Conservation (phyloP, 495 filamentous ascomycete species). For the Thermothielavioides terrestris region DNA sequence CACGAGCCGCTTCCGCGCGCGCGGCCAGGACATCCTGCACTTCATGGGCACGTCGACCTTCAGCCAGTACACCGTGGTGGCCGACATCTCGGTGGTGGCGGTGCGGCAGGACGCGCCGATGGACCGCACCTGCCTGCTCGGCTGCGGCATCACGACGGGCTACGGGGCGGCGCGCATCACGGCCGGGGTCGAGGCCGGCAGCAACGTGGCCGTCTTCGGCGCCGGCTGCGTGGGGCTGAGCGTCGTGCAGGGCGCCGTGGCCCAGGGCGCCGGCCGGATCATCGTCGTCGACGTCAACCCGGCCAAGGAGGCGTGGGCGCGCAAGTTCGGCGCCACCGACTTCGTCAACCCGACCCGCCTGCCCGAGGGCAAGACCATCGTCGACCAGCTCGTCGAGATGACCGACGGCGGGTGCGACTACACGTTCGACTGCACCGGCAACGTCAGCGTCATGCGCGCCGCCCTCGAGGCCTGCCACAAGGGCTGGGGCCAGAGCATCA, state of each 20-base stretch:
- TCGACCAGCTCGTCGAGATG: constrained; percentile 90
- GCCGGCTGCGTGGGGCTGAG: constrained; percentile 92
- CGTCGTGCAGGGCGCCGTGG: constrained; percentile 91
- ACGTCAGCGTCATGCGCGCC: constrained; percentile 90
- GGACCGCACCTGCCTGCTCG: constrained; percentile 90
- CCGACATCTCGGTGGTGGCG: constrained; percentile 95
- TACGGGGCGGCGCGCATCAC: constrained; percentile 94
- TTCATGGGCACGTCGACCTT: constrained; percentile 99
- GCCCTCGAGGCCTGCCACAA: constrained; percentile 98
- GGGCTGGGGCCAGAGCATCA: constrained; percentile 96
- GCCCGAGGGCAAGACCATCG: constrained; percentile 62
- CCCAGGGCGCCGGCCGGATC: constrained; percentile 76
- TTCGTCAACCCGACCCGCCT: constrained; percentile 91
- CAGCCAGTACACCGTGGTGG: constrained; percentile 96
- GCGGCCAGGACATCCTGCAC: constrained; percentile 88
- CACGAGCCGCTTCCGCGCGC: constrained; percentile 88
- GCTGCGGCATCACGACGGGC: constrained; percentile 96
- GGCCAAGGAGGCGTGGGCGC: constrained; percentile 79
- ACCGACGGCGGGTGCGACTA: constrained; percentile 99
- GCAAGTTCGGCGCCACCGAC: constrained; percentile 92
- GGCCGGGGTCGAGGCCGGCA: constrained; percentile 80
- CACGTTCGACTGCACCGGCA: constrained; percentile 98
- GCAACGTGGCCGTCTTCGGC: constrained; percentile 89
- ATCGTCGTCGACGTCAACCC: constrained; percentile 96
- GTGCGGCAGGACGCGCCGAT: constrained; percentile 87